Evolutionary conservation across 805 yeast genomes (phyloP), one percentile per base, ranked within the genome.

Genomic region (Jamesozyma lodderae): DNA sequence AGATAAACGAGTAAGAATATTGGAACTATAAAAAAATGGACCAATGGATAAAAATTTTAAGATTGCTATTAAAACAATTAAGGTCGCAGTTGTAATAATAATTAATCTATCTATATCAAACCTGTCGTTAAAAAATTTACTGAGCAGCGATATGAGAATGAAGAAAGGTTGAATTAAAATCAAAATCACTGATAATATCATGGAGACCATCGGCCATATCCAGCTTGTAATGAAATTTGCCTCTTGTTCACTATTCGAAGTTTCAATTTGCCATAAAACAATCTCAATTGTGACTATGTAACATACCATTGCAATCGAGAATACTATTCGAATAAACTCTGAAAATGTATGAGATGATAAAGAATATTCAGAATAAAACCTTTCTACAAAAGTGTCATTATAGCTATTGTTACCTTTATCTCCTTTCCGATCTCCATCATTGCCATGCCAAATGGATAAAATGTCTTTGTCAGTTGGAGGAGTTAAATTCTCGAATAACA

Each of bases 1-100:
- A 6, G 64, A 58, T 13, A 58, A 23, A 38, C 54, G 58, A 6
- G 64, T 59, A 23, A 59, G 41, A 35, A 58, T 44, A 42, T 51
- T 57, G 4, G 43, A 35, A 1, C 61, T 44, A 38, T 49, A 47
- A 11, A 42, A 29, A 35, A 57, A 59, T 13, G 64, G 64, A 1
- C 64, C 64, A 29, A 53, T 36, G 7, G 43, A 39, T 3, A 53
- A 35, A 15, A 40, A 36, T 17, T 41, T 44, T 31, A 58, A 33
- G 1, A 41, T 27, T 0, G 45, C 22, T 3, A 57, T 46, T 29
- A 48, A 36, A 3, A 35, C 11, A 2, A 42, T 25, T 4, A 55
- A 32, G 8, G 36, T 28, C 2, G 38, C 46, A 17, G 47, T 41
- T 2, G 61, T 45, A 5, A 51, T 34, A 4, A 53, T 41, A 5